These are phyloP conservation scores for Evansstolkia leycettana DNA, from an alignment of 495 filamentous ascomycete genomes.

Conservation along the genomic window DNA sequence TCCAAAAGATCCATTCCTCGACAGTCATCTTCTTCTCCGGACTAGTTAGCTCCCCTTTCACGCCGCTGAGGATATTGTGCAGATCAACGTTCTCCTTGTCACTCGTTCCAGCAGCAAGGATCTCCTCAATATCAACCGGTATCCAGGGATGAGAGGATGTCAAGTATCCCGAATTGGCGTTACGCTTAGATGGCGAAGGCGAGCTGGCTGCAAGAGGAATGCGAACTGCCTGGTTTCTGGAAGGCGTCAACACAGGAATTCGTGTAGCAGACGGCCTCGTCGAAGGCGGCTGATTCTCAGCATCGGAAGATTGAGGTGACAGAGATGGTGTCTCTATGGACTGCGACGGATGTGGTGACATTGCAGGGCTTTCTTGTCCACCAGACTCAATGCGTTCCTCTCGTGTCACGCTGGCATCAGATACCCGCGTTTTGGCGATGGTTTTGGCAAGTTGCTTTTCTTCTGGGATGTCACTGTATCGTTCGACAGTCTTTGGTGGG, in stretches of 20 bases:
- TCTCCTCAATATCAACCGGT: constrained; percentile 54
- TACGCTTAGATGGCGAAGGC: constrained; percentile 59
- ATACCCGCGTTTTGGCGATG: constrained; percentile 14
- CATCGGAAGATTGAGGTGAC: constrained; percentile 69
- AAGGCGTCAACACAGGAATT: constrained; percentile 21
- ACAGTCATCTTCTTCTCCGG: constrained; percentile 84
- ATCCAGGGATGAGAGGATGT: constrained; percentile 58
- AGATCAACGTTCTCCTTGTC: constrained; percentile 46
- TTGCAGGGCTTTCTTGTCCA: constrained; percentile 10
- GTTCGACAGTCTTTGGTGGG: constrained; percentile 30
- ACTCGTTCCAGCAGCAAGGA: constrained; percentile 33
- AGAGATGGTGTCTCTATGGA: constrained; percentile 37
- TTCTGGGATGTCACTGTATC: constrained; percentile 32
- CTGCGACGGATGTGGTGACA: constrained; percentile 19
- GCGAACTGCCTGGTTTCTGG: constrained; percentile 23
- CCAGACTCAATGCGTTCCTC: constrained; percentile 4
- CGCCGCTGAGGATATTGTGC: constrained; percentile 27
- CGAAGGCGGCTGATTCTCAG: constrained; percentile 64
- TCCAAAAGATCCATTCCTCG: constrained; percentile 80
- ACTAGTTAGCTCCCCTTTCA: constrained; percentile 49
- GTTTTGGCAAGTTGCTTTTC: constrained; percentile 27
- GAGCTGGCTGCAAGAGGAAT: constrained; percentile 42
- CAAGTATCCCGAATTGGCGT: constrained; percentile 40
- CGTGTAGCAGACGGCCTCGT: constrained; percentile 37
- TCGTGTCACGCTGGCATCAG: constrained; percentile 3